A percentile compares a stretch with the other conserved stretches of the same genome.
Evolutionary conservation across 495 filamentous ascomycete species (phyloP).

Genomic region (Annulohypoxylon moriforme): DNA sequence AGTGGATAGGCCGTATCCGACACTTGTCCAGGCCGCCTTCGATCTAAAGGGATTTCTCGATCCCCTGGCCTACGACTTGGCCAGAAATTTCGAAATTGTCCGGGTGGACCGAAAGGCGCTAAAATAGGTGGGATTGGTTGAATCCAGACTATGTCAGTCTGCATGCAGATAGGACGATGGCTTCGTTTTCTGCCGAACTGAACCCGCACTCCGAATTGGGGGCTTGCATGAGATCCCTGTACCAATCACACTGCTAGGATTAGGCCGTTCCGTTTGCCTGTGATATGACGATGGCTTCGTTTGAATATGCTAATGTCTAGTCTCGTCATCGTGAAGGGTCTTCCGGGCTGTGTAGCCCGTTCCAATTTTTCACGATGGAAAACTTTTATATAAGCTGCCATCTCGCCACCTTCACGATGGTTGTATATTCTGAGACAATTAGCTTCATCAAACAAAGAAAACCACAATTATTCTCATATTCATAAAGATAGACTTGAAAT

Average conservation of each 20-base stretch:
- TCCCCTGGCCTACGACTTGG: constrained; percentile 30
- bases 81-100: constrained; percentile 24
- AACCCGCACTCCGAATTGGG: constrained; percentile 23
- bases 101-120: constrained; percentile 36
- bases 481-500: constrained; percentile 19
- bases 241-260: constrained; percentile 19
- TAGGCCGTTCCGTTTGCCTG: not conserved
- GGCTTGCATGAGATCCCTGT: constrained; percentile 36
- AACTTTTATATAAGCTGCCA: constrained; percentile 29
- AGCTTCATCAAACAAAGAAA: constrained; percentile 1
- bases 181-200: constrained; percentile 31
- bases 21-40: constrained; percentile 9
- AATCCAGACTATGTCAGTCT: constrained; percentile 34
- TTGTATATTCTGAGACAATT: constrained; percentile 10
- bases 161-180: constrained; percentile 33
- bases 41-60: constrained; percentile 8
- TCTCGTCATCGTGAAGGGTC: constrained; percentile 40
- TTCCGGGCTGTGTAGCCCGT: not conserved
- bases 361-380: constrained; percentile 20
- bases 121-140: constrained; percentile 21
- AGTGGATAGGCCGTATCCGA: constrained; percentile 12
- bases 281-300: constrained; percentile 42
- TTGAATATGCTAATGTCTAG: constrained; percentile 20
- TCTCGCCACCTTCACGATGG: constrained; percentile 9
- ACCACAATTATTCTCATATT: not conserved